Evolutionary conservation across 1,139 yeast species (phyloP).

Genomic region (Geotrichum fermentans): DNA sequence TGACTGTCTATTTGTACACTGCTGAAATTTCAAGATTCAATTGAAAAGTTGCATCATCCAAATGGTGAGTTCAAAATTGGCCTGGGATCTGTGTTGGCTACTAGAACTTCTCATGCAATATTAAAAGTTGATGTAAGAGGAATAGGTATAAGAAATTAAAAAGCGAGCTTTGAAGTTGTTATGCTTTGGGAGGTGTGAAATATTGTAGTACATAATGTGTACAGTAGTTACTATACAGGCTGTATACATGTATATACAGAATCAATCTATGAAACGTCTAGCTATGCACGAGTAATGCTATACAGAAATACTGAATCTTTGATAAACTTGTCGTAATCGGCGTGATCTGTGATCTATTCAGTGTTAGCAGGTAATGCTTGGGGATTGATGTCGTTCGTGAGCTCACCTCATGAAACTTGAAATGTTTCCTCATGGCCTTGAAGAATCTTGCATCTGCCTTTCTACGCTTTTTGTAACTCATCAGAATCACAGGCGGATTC

Average conservation of each 20-base stretch:
- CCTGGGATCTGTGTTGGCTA: no score
- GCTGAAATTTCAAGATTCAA: background rate
- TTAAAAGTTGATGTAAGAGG: no score
- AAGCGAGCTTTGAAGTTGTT: no score
- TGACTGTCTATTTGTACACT: background rate
- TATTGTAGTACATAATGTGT: no score
- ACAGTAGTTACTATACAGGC: no score
- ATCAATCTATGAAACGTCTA: no score
- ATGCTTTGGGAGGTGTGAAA: no score
- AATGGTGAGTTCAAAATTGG: no score
- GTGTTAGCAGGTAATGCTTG: conserved; percentile 2
- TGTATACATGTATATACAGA: no score
- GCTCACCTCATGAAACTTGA: conserved; percentile 32
- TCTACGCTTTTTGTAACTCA: conserved; percentile 51
- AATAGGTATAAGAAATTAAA: no score
- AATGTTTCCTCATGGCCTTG: conserved; percentile 28
- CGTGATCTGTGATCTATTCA: conserved; percentile 37
- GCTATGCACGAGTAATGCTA: conserved; percentile 38
- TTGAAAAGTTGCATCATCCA: no score
- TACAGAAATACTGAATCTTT: conserved; percentile 43
- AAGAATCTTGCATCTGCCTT: conserved; percentile 51
- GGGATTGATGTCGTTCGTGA: background rate
- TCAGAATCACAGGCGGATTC: conserved; percentile 42
- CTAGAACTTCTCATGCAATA: no score
- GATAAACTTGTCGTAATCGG: conserved; percentile 37